Base-by-base conservation (phyloP, 2,329 filamentous ascomycete genomes). In the Sclerotinia glacialis region DNA sequence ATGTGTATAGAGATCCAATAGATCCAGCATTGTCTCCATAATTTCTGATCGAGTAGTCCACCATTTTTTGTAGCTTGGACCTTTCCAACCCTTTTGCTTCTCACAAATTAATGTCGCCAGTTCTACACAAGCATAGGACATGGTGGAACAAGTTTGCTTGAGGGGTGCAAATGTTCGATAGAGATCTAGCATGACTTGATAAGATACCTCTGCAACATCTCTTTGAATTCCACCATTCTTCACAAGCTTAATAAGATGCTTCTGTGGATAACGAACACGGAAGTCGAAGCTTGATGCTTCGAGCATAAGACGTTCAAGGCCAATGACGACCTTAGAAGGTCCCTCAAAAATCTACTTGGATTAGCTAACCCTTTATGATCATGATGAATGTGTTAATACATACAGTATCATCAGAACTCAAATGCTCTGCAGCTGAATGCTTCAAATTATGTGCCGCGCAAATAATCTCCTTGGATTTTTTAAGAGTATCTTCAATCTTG, bases 401-500 rank as follows among this genome's bases (percentile, higher is more conserved):
- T 79, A 93, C 91, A 77, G 89, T 89, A 78, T 97, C 93, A 77
- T 98, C 94, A 4, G 91, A 86, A 23, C 89, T 89, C 47, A 89
- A 77, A 77, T 90, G 78, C 78, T 92, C 83, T 78, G 90, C 77
- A 79, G 89, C 71, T 74, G 71, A 64, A 50, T 74, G 70, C 62
- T 93, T 95, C 47, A 96, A 80, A 75, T 97, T 97, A 79, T 94
- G 92, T 31, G 92, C 89, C 0, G 93, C 93, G 67, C 92, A 96
- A 21, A 98, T 82, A 69, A 99, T 96, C 70, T 99, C 95, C 67
- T 86, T 88, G 4, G 92, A 96, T 81, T 98, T 98, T 80, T 99
- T 99, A 71, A 97, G 85, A 0, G 95, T 99, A 78, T 99, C 95
- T 78, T 99, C 95, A 55, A 96, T 93, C 80, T 99, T 99, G 82